Base-by-base conservation (phyloP, 257 asterid species). In the Solanum bulbocastanum region DNA sequence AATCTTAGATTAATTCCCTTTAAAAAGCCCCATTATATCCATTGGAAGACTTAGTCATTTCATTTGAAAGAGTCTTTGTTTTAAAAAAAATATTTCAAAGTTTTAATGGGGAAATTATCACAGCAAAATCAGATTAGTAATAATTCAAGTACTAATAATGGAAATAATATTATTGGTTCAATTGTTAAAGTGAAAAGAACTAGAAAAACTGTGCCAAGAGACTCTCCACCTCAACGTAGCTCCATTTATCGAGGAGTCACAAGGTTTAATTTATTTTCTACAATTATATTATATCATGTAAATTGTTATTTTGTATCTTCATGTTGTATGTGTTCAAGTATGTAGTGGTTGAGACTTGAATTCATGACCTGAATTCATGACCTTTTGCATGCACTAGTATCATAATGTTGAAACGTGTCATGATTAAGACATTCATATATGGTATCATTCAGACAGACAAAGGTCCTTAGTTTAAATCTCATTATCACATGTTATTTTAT, bases 201-300 rank as follows among this genome's bases (percentile, higher is more conserved):
- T 12, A 89, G 98, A 92, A 95, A 94, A 89, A 94, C 98, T 69
- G 93, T 95, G 87, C 98, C 98, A 0, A 83, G 98, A 85, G 98
- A 95, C 91, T 92, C 98, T 33, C 98, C 98, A 27, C 97, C 97
- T 85, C 92, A 95, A 83, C 96, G 98, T 9, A 95, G 98, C 84
- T 94, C 98, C 0, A 91, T 95, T 76, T 94, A 92, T 89, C 96
- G 98, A 13, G 98, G 98, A 0, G 98, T 95, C 32, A 95, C 98
- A 1, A 94, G 98, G 98, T 95, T 69, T 73, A 73, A 36, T 36
- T 73, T 73, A 73, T 33, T 33, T 72, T 20, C 14, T 33, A 33
- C 0, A 8, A 33, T 72, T 33, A 72, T 16, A 72, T 33, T 33
- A 8, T 72, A 33, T 20, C 83, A 3, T 13, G 22, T 23, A 2